A percentile compares a stretch with the other conserved stretches of the same genome.
phyloP scores from a whole-genome alignment of 2,329 filamentous ascomycete genomes.

The Daldinia sp. region DNA sequence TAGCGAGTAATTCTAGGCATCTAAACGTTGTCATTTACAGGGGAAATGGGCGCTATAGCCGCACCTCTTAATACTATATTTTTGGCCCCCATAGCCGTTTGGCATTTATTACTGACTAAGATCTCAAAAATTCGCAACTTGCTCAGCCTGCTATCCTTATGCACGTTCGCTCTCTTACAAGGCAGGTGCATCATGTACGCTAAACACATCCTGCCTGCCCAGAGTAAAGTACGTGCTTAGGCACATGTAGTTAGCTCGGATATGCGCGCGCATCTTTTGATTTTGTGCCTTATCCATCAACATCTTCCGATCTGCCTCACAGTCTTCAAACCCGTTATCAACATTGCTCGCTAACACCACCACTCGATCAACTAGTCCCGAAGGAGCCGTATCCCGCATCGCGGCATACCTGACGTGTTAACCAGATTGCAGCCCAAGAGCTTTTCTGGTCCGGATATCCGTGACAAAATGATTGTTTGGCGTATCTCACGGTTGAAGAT shows the following conservation, averaged over 20 bases:
- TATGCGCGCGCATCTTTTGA: neutral
- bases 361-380: neutral
- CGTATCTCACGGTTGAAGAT: conserved; percentile 23
- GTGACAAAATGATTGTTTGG: conserved; percentile 23
- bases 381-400: neutral
- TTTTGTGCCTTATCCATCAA: neutral
- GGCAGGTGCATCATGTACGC: neutral
- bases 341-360: neutral
- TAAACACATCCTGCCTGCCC: no score
- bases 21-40: conserved; percentile 12
- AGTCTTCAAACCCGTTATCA: neutral
- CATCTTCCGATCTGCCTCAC: neutral
- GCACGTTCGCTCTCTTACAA: neutral
- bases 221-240: neutral
- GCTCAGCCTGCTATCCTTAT: neutral
- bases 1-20: conserved; percentile 13
- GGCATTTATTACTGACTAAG: conserved; percentile 6
- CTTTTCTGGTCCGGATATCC: conserved; percentile 15
- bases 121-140: conserved; percentile 2
- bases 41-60: conserved; percentile 27
- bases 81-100: conserved; percentile 17
- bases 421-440: neutral
- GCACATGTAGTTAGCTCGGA: neutral
- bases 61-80: conserved; percentile 16
- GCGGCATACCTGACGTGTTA: neutral